phyloP scores from a whole-genome alignment of 345 rosid genomes.

The Citropsis articulata region DNA sequence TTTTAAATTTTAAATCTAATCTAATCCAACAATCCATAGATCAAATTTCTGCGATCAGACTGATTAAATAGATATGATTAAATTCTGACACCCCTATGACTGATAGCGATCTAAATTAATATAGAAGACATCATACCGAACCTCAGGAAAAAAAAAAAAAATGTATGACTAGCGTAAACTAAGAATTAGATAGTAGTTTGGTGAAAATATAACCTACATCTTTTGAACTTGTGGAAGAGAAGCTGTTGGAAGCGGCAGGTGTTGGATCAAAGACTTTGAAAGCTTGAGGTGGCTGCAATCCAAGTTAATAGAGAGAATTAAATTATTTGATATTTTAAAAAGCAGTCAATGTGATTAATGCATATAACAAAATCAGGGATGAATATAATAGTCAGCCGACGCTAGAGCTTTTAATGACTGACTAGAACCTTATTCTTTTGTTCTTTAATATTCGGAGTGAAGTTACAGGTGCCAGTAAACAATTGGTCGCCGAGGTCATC shows the following conservation, averaged over 20 bases:
- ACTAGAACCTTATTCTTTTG: conserved; percentile 49
- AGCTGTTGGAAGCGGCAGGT: conserved; percentile 38
- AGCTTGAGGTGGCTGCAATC: conserved; percentile 64
- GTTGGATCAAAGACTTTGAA: conserved; percentile 70
- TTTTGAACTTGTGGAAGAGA: conserved; percentile 44
- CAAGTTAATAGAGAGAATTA: background rate
- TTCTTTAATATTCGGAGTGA: conserved; percentile 39
- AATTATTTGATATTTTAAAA: background rate
- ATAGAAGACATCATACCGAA: too few species aligned
- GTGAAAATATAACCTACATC: conserved; percentile 47
- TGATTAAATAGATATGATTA: too few species aligned
- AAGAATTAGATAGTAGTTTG: background rate
- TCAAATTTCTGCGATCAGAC: rapidly evolving
- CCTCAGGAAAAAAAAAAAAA: too few species aligned
- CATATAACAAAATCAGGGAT: background rate
- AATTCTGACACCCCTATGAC: too few species aligned
- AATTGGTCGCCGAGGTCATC: conserved; percentile 79
- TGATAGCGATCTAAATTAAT: too few species aligned
- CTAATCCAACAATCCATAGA: too few species aligned
- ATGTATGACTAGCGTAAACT: background rate
- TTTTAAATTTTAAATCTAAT: too few species aligned
- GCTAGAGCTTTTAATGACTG: too few species aligned
- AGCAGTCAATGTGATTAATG: too few species aligned
- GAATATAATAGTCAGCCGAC: background rate
- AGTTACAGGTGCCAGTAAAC: conserved; percentile 68